Percentiles rank a stretch among this genome's conserved stretches.
Conservation (phyloP, 176 grass and related monocot species). For the Rhynchospora tenuis region DNA sequence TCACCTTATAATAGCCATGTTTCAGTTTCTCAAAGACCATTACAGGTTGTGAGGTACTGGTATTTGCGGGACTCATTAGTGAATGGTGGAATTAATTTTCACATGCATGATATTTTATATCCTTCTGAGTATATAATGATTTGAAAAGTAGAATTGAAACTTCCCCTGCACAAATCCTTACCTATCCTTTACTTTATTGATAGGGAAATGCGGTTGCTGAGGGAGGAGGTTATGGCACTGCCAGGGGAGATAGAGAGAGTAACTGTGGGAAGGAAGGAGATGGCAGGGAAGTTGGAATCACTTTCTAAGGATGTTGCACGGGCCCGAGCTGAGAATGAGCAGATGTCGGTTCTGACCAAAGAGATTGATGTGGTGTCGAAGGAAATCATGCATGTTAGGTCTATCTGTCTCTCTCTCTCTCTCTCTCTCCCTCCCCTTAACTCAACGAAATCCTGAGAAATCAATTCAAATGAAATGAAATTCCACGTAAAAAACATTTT, state of each 20-base stretch:
- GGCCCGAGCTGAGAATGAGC: constrained; percentile 9
- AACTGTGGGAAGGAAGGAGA: constrained; percentile 10
- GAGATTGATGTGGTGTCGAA: constrained; percentile 4
- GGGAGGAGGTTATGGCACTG: neutral
- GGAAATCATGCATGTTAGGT: constrained; percentile 9
- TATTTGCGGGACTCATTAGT: neutral
- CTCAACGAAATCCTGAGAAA: too few species aligned
- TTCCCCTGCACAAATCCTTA: neutral
- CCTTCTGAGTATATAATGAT: neutral
- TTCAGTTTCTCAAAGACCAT: neutral
- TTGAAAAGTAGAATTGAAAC: neutral
- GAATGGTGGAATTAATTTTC: neutral
- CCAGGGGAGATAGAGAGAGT: constrained; percentile 20
- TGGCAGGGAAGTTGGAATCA: constrained; percentile 1
- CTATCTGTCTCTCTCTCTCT: neutral
- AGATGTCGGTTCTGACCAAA: neutral
- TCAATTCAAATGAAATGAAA: too few species aligned
- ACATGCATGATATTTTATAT: neutral
- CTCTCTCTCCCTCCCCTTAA: too few species aligned
- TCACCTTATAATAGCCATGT: neutral
- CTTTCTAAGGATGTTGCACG: constrained; percentile 15
- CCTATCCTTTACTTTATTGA: neutral
- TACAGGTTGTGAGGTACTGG: neutral
- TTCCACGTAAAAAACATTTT: too few species aligned
- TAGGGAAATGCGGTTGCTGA: constrained; percentile 9